Base-by-base conservation (phyloP, 75 land plant species). In the Selaginella tamariscina region DNA sequence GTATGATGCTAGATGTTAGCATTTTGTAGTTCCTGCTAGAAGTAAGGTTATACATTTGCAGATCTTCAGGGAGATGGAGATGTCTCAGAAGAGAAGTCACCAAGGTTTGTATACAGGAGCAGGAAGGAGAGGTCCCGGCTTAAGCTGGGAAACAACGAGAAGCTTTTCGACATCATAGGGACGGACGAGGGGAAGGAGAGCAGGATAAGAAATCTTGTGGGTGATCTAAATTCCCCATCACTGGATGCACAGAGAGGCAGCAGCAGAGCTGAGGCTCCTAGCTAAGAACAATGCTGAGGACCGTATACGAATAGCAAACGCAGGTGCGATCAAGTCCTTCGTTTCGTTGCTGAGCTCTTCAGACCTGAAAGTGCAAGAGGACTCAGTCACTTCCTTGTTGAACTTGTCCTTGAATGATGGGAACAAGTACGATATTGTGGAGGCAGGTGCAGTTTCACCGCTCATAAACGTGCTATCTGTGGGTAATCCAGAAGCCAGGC, bases 231-330 rank as follows among this genome's bases (percentile, higher is more conserved):
- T 5, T 5, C 62, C 9, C 21, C 27, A 21, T 59, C 62, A 8
- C 26, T 59, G 62, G 24, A 26, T 59, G 62, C 62, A 59, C 8
- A 59, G 62, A 9, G 8, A 5, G 23, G 62, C 62, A 9, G 62
- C 62, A n/a, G 62, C 62, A 8, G 62, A 59, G 26, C 26, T 59
- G 62, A 59, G 62, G 21, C 62, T 59, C 26, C 62, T 59, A 8
- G 62, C 62, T 5, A 59, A 59, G 26, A 59, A 59, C 26, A 59
- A 59, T 23, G 26, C 26, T 9, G 62, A 59, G 62, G 62, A 59
- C 26, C 8, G 62, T 2, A 59, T 59, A 2, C 21, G 62, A n/a
- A 59, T 59, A 59, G 62, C 62, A 2, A 59, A 59, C 26, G 62
- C 62, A 8, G 62, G 62, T 5, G 62, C 62, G 9, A 59, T 59